A percentile compares a stretch with the other conserved stretches of the same genome.
Conservation (phyloP, 208 protist species). For the Acanthamoeba castellanii region DNA sequence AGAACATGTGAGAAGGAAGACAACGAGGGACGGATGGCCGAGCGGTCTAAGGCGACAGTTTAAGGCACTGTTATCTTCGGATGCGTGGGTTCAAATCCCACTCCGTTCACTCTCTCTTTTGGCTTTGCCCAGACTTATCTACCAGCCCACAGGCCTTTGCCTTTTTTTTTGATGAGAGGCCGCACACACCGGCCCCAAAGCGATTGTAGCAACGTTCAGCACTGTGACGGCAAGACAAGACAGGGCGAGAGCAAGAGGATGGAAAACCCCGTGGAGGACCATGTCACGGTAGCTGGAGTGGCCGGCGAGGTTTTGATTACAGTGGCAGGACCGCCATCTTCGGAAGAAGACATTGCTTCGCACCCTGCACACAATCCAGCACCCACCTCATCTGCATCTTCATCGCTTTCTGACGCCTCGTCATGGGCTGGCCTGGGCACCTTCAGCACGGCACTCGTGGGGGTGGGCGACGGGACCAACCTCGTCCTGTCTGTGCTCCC, state of each 20-base stretch:
- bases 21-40: conserved; percentile 62
- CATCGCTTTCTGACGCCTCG: no score
- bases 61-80: conserved; percentile 75
- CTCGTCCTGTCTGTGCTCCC: neutral
- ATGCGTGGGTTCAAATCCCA: conserved; percentile 76
- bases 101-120: conserved; percentile 43
- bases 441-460: neutral
- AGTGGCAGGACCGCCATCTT: neutral
- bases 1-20: no score
- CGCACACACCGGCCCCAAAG: no score
- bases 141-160: no score
- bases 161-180: no score
- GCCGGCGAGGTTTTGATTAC: neutral
- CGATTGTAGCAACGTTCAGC: no score
- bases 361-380: neutral
- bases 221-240: no score
- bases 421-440: neutral
- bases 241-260: no score
- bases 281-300: neutral
- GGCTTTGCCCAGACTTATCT: neutral
- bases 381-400: neutral
- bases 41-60: conserved; percentile 73
- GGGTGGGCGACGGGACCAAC: neutral
- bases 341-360: neutral
- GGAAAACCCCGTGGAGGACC: no score